These are phyloP conservation scores for Pseudocercospora eumusae DNA, from an alignment of 2,329 filamentous ascomycete genomes.

Conservation along the genomic window DNA sequence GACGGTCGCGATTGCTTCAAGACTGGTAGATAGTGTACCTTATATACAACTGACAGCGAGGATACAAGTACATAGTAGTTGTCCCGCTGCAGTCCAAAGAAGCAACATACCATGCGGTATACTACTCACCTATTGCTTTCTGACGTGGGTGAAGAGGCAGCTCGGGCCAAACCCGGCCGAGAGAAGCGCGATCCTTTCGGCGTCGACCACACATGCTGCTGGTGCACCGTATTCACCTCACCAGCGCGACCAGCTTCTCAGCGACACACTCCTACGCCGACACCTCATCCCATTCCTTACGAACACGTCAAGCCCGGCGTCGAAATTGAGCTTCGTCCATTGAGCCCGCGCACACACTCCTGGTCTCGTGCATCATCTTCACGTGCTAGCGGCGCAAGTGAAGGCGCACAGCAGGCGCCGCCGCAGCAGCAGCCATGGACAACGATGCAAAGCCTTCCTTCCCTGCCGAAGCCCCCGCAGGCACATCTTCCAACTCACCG, in stretches of 20 bases:
- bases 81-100: background rate
- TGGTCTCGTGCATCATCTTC: slow-evolving; percentile 19
- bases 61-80: no score
- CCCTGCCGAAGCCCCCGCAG: slow-evolving; percentile 18
- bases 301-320: background rate
- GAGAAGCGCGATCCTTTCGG: slow-evolving; percentile 10
- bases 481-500: slow-evolving; percentile 17
- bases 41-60: background rate
- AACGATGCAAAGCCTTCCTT: slow-evolving; percentile 9
- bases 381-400: slow-evolving; percentile 14
- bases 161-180: background rate
- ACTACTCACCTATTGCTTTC: slow-evolving; percentile 15
- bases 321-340: slow-evolving; percentile 24
- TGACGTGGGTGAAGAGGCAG: background rate
- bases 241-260: slow-evolving; percentile 11
- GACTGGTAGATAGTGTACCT: background rate
- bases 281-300: background rate
- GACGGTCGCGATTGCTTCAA: background rate
- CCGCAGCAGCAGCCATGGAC: slow-evolving; percentile 24
- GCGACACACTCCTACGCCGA: slow-evolving; percentile 1
- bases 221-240: slow-evolving; percentile 26
- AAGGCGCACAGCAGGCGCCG: slow-evolving; percentile 16
- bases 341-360: slow-evolving; percentile 8
- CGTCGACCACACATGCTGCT: slow-evolving; percentile 10
- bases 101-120: slow-evolving; percentile 10